phyloP scores from a whole-genome alignment of 768 basidiomycete species.

The Lanmaoa rubissima region DNA sequence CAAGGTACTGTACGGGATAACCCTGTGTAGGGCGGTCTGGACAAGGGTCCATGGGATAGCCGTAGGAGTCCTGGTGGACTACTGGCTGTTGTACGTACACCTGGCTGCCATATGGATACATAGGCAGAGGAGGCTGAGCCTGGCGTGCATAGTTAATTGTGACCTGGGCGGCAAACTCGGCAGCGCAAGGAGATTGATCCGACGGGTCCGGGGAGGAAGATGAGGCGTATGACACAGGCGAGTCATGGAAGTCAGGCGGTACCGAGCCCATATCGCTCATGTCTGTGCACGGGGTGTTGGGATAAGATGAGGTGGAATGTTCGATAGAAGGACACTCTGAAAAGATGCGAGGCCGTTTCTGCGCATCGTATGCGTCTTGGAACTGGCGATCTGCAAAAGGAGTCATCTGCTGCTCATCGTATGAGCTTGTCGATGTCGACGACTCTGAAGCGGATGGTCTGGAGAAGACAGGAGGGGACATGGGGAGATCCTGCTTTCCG shows the following conservation, averaged over 20 bases:
- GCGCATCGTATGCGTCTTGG: slow-evolving; percentile 12
- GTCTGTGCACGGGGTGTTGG: slow-evolving; percentile 14
- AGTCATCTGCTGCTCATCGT: slow-evolving; percentile 11
- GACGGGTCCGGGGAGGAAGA: slow-evolving; percentile 24
- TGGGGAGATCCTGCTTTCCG: slow-evolving; percentile 20
- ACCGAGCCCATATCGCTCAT: slow-evolving; percentile 10
- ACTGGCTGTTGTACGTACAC: slow-evolving; percentile 4
- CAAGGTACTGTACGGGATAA: slow-evolving; percentile 10
- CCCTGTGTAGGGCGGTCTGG: slow-evolving; percentile 14
- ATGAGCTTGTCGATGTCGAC: slow-evolving; percentile 4
- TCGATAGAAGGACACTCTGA: slow-evolving; percentile 6
- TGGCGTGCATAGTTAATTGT: slow-evolving; percentile 1
- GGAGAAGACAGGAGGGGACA: slow-evolving; percentile 3
- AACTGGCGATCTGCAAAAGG: slow-evolving; percentile 9
- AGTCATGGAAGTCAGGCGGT: slow-evolving; percentile 19
- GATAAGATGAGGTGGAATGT: slow-evolving; percentile 7
- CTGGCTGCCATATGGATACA: slow-evolving; percentile 4
- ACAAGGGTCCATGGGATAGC: slow-evolving; percentile 5
- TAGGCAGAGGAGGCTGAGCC: background rate
- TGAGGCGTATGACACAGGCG: slow-evolving; percentile 18
- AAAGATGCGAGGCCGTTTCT: slow-evolving; percentile 18
- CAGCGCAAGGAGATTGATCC: slow-evolving; percentile 22
- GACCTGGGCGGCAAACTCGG: slow-evolving; percentile 9
- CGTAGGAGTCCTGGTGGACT: slow-evolving; percentile 15
- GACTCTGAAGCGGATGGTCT: slow-evolving; percentile 11